Base-by-base conservation (phyloP, 1,284 basidiomycete genomes). In the Peniophora sp. region DNA sequence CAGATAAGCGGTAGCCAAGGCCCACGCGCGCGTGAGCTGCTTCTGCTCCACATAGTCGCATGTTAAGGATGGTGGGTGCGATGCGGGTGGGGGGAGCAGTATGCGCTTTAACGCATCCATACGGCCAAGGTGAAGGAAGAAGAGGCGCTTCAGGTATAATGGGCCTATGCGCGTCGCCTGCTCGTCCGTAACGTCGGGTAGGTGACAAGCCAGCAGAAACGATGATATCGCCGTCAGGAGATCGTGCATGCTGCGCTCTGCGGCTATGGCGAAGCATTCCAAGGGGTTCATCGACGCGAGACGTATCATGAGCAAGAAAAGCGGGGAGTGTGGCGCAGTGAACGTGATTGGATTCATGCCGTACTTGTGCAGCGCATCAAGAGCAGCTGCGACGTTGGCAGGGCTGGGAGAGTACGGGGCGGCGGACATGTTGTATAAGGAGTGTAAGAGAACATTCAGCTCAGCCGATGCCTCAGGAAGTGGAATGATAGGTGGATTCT, bases 81-180 rank as follows among this genome's bases (percentile, higher is more conserved):
- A 48, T 3, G 55, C 55, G 2, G 69, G 69, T 11, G 67, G 69
- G 11, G 56, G 58, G 2, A 66, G 59, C 22, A 74, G 53, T 24
- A 71, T 57, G 17, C 61, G 54, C 52, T 70, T 70, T 43, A 72
- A 63, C 6, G 62, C 61, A 19, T 66, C 63, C 22, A 63, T 55
- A 47, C 71, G 68, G 9, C 63, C 59, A 20, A 67, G 57, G 55
- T 72, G 72, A 20, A 73, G 64, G 58, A 65, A 65, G 58, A 71
- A 65, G 16, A 74, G 64, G 39, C 69, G 66, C 54, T 67, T 68
- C 49, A 73, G 62, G 55, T 73, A 72, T 2, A 65, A 47, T 3
- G 69, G 62, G 2, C 70, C 71, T 56, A 74, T 71, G 46, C 55
- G 58, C 17, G 51, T 44, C 10, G 63, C 69, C 24, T 65, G 52